Percentiles rank a stretch among this genome's conserved stretches.
These are phyloP conservation scores for Myxozyma mucilagina DNA, from an alignment of 805 yeast species.

Conservation along the genomic window DNA sequence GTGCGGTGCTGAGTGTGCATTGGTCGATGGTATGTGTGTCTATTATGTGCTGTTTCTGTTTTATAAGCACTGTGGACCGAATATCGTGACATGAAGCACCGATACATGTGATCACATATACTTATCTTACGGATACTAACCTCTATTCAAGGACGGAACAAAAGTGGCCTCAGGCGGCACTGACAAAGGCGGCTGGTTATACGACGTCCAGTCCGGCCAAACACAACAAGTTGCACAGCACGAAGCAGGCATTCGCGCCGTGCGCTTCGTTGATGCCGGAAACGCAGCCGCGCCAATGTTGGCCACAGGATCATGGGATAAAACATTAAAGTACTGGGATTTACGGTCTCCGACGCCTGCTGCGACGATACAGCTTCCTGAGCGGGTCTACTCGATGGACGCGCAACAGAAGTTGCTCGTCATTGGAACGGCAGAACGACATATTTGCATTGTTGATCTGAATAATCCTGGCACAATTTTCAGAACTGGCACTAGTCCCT, in stretches of 20 bases:
- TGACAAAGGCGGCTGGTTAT: slow-evolving; percentile 82
- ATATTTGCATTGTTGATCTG: slow-evolving; percentile 72
- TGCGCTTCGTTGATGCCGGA: slow-evolving; percentile 79
- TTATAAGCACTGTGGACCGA: too few species aligned
- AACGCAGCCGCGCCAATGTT: slow-evolving; percentile 75
- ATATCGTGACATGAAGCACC: too few species aligned
- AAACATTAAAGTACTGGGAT: slow-evolving; percentile 93
- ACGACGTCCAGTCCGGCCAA: slow-evolving; percentile 81
- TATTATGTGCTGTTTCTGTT: background rate
- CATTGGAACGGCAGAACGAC: slow-evolving; percentile 92
- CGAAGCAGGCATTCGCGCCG: slow-evolving; percentile 72
- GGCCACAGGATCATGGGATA: slow-evolving; percentile 96
- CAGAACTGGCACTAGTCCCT: slow-evolving; percentile 69
- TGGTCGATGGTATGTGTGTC: slow-evolving; percentile 53
- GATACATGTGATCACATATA: background rate
- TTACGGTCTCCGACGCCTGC: slow-evolving; percentile 76
- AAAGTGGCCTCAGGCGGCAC: slow-evolving; percentile 87
- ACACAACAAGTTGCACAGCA: slow-evolving; percentile 82
- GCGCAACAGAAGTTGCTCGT: slow-evolving; percentile 76
- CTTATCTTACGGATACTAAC: background rate
- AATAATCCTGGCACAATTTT: slow-evolving; percentile 77
- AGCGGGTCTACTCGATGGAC: slow-evolving; percentile 89
- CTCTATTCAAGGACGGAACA: slow-evolving; percentile 62
- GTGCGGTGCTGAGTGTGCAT: slow-evolving; percentile 76
- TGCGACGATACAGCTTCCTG: slow-evolving; percentile 80